Conservation (phyloP, 176 grass and related monocot genomes). For the Juncus inflexus region DNA sequence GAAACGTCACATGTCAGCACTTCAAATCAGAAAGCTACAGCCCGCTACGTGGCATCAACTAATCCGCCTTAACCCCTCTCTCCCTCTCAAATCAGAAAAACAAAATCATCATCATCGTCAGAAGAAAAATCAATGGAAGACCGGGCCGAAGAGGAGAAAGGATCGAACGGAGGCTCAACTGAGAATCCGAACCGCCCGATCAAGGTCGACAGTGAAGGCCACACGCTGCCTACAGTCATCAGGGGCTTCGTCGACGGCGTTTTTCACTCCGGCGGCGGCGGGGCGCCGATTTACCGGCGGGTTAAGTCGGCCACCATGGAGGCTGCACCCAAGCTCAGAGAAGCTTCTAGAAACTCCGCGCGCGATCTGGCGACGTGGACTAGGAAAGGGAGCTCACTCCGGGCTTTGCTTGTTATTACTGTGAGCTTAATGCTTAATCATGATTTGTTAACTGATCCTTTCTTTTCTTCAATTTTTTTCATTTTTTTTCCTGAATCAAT, state of each 20-base stretch:
- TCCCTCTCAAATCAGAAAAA: not conserved
- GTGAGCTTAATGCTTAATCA: constrained; percentile 32
- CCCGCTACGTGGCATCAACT: not conserved
- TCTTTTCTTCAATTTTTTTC: not conserved
- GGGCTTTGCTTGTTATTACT: constrained; percentile 49
- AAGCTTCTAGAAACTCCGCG: constrained; percentile 30
- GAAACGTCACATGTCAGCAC: too few species aligned
- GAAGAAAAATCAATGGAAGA: constrained; percentile 20
- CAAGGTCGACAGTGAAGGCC: constrained; percentile 13
- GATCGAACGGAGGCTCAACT: constrained; percentile 13
- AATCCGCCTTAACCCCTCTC: not conserved
- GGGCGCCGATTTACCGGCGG: constrained; percentile 16
- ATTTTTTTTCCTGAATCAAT: not conserved
- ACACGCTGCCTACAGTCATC: constrained; percentile 11
- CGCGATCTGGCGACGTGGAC: constrained; percentile 51
- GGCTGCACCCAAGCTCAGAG: constrained; percentile 37
- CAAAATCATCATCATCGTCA: too few species aligned
- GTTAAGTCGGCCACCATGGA: constrained; percentile 23
- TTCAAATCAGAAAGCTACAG: not conserved
- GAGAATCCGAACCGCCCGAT: constrained; percentile 19
- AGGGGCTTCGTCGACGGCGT: constrained; percentile 17
- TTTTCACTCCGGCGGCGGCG: not conserved
- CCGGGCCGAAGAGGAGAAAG: not conserved
- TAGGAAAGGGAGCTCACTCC: constrained; percentile 36
- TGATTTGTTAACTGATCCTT: not conserved